Percentiles rank a stretch among this genome's conserved stretches.
Evolutionary conservation across 352 stramenopile species (phyloP).

Genomic region (Elongisporangium prolatum): DNA sequence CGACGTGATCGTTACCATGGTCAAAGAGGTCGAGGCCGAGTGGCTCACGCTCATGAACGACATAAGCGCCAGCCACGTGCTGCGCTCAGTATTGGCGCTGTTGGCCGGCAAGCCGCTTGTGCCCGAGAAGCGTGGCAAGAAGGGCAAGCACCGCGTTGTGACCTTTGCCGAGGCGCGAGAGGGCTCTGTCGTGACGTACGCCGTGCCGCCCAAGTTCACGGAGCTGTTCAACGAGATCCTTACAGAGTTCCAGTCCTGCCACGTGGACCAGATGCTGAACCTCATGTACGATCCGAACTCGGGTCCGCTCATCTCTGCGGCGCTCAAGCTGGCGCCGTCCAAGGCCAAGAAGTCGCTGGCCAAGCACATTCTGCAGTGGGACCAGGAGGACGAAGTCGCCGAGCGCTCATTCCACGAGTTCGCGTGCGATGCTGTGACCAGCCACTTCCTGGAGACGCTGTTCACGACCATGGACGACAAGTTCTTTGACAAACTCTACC

Average conservation of each 20-base stretch:
- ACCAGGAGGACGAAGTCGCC: conserved; percentile 38
- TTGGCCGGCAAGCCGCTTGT: conserved; percentile 63
- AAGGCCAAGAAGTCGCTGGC: conserved; percentile 47
- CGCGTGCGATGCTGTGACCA: conserved; percentile 66
- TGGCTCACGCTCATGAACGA: conserved; percentile 87
- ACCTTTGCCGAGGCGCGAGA: conserved; percentile 48
- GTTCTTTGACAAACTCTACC: conserved; percentile 64
- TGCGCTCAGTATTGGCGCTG: conserved; percentile 65
- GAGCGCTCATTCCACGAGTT: conserved; percentile 61
- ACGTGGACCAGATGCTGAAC: conserved; percentile 42
- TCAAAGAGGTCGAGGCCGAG: conserved; percentile 68
- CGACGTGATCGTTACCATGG: conserved; percentile 68
- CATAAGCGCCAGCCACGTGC: conserved; percentile 79
- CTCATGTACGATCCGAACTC: conserved; percentile 74
- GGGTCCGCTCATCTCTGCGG: conserved; percentile 59
- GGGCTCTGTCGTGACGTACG: conserved; percentile 27
- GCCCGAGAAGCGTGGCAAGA: conserved; percentile 77
- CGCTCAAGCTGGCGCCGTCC: conserved; percentile 49
- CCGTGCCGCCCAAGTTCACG: conserved; percentile 51
- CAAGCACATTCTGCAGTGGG: conserved; percentile 66
- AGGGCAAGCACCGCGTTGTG: conserved; percentile 68
- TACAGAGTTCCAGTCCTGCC: conserved; percentile 31
- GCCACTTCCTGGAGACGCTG: conserved; percentile 69
- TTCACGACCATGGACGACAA: conserved; percentile 53
- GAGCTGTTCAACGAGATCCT: conserved; percentile 60